Evolutionary conservation across 2,329 filamentous ascomycete species (phyloP), one percentile per base, ranked within the genome.

Genomic region (Fusarium miscanthi): DNA sequence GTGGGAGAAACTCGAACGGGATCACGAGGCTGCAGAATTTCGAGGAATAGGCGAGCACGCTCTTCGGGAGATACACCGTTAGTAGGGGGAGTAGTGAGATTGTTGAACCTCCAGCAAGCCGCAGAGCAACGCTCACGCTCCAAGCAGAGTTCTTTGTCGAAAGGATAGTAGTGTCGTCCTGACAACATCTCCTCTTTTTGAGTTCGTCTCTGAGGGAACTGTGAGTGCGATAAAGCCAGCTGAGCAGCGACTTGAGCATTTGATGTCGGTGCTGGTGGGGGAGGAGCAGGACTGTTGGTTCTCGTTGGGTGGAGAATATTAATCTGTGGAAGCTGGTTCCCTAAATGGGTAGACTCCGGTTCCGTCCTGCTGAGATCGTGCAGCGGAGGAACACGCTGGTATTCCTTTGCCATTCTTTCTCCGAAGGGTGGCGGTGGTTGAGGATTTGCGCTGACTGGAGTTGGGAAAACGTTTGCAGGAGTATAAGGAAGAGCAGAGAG

Each of bases 131-230:
- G 88, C 78, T 96, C 91, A n/a, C 95, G 92, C 77, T 98, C 95
- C 25, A 93, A 87, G 19, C 93, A 88, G 9, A 99, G 87, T 76
- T 94, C 91, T 67, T 90, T 88, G 78, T 94, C 91, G 71, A 92
- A 95, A 11, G 93, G 93, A 68, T 91, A 91, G 81, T 94, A 98
- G n/a, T 90, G 87, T 43, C 93, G 88, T 17, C 93, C 93, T 37
- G 87, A 87, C 21, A 97, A 84, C 95, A 98, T 98, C 80, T 96
- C 94, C 67, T 97, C 93, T 81, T 96, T 96, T 79, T 97, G 94
- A 3, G 91, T 92, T 67, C 87, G 83, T 76, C 80, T 77, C 46
- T 78, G 76, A 4, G 84, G 82, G 64, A 86, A 87, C 67, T 87
- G 86, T 12, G 87, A 82, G 75, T 90, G 88, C 30, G 87, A 88